Percentiles rank a stretch among this genome's conserved stretches.
These are phyloP conservation scores for Aspergillus pseudonomiae DNA, from an alignment of 2,329 filamentous ascomycete genomes.

Conservation along the genomic window DNA sequence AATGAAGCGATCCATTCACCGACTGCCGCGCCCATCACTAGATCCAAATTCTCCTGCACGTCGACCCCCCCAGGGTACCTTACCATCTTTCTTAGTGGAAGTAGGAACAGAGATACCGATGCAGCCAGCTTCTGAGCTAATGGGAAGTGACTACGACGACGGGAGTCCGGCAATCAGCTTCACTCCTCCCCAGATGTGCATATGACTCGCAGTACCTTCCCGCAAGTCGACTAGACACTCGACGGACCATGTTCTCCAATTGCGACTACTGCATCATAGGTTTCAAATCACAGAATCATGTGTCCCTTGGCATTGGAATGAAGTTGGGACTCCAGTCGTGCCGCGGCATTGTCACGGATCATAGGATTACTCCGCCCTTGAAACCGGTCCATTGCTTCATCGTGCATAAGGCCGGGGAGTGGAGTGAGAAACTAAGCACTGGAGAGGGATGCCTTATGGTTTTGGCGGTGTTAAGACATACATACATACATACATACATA, in stretches of 20 bases:
- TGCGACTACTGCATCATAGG: constrained; percentile 3
- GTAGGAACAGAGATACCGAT: constrained; percentile 8
- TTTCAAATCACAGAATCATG: constrained; percentile 6
- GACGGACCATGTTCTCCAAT: not conserved
- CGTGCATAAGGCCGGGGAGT: constrained; percentile 7
- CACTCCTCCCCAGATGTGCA: not conserved
- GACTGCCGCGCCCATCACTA: constrained; percentile 1
- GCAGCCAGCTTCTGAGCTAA: constrained; percentile 4
- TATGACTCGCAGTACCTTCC: constrained; percentile 19
- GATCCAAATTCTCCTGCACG: constrained; percentile 4
- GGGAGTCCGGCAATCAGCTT: not conserved
- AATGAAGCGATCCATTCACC: constrained; percentile 1
- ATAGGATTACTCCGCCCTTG: constrained; percentile 6
- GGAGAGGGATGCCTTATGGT: constrained; percentile 3
- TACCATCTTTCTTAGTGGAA: not conserved
- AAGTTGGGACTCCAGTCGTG: not conserved
- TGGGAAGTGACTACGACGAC: not conserved
- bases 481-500: constrained; percentile 1
- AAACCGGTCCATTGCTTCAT: constrained; percentile 5
- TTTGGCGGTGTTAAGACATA: constrained; percentile 17
- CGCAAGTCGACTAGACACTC: not conserved
- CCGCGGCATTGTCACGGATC: constrained; percentile 4
- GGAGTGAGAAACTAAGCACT: constrained; percentile 3
- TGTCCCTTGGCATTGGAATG: not conserved
- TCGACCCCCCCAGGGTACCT: not conserved